phyloP scores from a whole-genome alignment of 768 basidiomycete species.

The Kwoniella shandongensis region DNA sequence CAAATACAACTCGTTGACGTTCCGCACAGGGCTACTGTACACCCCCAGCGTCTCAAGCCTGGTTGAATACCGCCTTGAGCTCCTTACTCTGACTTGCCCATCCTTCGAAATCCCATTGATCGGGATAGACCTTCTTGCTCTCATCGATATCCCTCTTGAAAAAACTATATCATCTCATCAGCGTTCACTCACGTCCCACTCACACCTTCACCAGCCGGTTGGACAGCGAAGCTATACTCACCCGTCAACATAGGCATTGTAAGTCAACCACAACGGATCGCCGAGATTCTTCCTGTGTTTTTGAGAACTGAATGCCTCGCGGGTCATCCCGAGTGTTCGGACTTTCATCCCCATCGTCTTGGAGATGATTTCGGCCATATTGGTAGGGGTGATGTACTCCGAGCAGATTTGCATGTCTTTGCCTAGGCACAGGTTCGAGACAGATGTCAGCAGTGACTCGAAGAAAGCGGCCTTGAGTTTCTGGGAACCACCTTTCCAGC shows the following conservation, averaged over 20 bases:
- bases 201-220: too few species aligned
- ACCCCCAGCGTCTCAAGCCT: too few species aligned
- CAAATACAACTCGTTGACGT: too few species aligned
- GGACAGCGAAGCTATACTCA: not conserved
- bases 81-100: conserved; percentile 5
- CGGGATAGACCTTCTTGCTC: conserved; percentile 5
- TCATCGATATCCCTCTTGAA: conserved; percentile 2
- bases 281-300: not conserved
- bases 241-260: conserved; percentile 1
- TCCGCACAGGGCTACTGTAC: too few species aligned
- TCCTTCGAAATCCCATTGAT: conserved; percentile 4
- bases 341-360: not conserved
- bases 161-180: not conserved
- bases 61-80: not conserved
- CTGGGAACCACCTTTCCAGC: too few species aligned
- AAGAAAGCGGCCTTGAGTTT: too few species aligned
- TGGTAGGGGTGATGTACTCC: not conserved
- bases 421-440: not conserved
- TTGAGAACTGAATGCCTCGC: not conserved
- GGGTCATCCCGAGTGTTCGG: not conserved
- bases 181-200: too few species aligned
- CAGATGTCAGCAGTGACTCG: too few species aligned
- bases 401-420: conserved; percentile 9
- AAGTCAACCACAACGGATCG: not conserved
- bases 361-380: conserved; percentile 8